Conservation (phyloP, 2,329 filamentous ascomycete species). For the Botryosphaeria dothidea region DNA sequence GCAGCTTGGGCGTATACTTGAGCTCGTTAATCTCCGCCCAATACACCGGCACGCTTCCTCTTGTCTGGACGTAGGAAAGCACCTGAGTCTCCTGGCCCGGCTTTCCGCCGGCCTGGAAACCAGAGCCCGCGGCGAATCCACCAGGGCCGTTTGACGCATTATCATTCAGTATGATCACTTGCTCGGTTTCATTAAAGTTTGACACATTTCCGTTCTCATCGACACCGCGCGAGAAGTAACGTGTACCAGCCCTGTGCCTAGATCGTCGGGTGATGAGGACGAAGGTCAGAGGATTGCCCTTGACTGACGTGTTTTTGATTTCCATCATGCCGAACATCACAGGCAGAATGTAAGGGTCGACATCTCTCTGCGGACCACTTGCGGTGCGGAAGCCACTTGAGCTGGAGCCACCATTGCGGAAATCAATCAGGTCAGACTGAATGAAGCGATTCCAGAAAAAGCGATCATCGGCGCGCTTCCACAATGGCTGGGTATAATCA, state of each 20-base stretch:
- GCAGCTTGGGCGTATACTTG: constrained; percentile 85
- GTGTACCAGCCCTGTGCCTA: constrained; percentile 82
- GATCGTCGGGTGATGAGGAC: constrained; percentile 87
- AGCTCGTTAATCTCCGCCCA: constrained; percentile 96
- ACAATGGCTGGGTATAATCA: constrained; percentile 72
- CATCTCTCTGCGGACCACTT: constrained; percentile 69
- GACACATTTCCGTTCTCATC: constrained; percentile 94
- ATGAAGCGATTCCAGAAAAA: constrained; percentile 99
- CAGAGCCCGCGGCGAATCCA: constrained; percentile 75
- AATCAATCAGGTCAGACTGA: constrained; percentile 87
- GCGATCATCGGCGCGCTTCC: constrained; percentile 90
- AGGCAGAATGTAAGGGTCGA: constrained; percentile 90
- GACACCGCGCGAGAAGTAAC: constrained; percentile 92
- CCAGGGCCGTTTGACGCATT: constrained; percentile 67
- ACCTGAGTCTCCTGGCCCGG: constrained; percentile 79
- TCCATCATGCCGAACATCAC: constrained; percentile 96
- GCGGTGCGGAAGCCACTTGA: constrained; percentile 58
- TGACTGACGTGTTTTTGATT: constrained; percentile 83
- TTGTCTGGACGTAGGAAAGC: constrained; percentile 91
- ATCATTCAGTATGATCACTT: constrained; percentile 88
- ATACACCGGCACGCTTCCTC: constrained; percentile 92
- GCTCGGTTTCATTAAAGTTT: constrained; percentile 99
- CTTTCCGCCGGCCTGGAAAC: constrained; percentile 64
- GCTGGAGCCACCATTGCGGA: constrained; percentile 62
- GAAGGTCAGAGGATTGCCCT: constrained; percentile 80